phyloP scores from a whole-genome alignment of 768 basidiomycete species.

The Lactarius akahatsu region DNA sequence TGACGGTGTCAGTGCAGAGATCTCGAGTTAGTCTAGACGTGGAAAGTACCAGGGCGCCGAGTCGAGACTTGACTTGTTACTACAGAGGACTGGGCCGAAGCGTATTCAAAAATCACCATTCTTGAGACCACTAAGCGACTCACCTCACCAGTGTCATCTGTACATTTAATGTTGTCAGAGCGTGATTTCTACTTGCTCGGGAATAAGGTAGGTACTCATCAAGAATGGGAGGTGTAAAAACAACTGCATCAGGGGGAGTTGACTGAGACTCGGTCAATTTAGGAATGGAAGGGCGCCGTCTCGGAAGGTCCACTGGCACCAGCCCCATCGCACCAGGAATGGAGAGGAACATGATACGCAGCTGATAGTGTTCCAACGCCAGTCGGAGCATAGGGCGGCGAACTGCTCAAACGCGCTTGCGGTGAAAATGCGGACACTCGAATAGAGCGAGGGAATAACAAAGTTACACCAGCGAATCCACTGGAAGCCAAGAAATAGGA shows the following conservation, averaged over 20 bases:
- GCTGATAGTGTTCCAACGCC: slow-evolving; percentile 83
- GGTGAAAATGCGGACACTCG: slow-evolving; percentile 43
- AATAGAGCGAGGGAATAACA: no score
- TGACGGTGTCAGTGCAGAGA: slow-evolving; percentile 19
- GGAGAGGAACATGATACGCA: slow-evolving; percentile 70
- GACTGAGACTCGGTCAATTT: slow-evolving; percentile 46
- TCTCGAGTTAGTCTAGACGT: slow-evolving; percentile 25
- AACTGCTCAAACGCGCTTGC: slow-evolving; percentile 54
- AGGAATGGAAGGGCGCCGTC: slow-evolving; percentile 39
- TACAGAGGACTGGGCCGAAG: neutral
- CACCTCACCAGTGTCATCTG: slow-evolving; percentile 23
- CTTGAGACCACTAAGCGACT: slow-evolving; percentile 15
- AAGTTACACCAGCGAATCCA: slow-evolving; percentile 29
- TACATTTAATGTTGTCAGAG: slow-evolving; percentile 4
- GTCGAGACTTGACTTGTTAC: neutral
- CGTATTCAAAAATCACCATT: neutral
- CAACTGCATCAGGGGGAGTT: slow-evolving; percentile 60
- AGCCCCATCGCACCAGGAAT: slow-evolving; percentile 58
- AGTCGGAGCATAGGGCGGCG: slow-evolving; percentile 58
- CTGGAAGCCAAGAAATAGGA: neutral
- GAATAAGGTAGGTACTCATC: slow-evolving; percentile 16
- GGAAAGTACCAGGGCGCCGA: slow-evolving; percentile 14
- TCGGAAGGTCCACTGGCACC: slow-evolving; percentile 61
- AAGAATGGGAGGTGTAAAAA: slow-evolving; percentile 52
- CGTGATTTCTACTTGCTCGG: slow-evolving; percentile 17